Evolutionary conservation across 495 filamentous ascomycete genomes (phyloP), one percentile per base, ranked within the genome.

Genomic region (Jackrogersella minutella): DNA sequence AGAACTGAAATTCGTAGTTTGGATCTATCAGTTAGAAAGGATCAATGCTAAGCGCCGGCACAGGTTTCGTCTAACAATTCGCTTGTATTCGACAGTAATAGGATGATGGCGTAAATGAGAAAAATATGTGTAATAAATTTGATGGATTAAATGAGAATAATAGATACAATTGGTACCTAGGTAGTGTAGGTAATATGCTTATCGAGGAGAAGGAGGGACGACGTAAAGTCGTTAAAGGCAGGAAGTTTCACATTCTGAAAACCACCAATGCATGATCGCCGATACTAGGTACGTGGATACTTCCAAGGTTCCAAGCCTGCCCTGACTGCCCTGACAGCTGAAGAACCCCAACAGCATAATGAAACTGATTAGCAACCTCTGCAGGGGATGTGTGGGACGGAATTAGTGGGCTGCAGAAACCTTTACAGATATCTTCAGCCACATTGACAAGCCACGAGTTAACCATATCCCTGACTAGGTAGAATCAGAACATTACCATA

Each of bases 201-300:
- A 39, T 67, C 58, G 17, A 46, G 36, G 57, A 56, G 57, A 30
- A 43, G 51, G 46, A 47, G 43, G 8, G 56, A 50, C 34, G 40
- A 54, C 31, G 54, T 50, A 61, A 56, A 66, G 37, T 49, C 24
- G 51, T 57, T 24, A 44, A 50, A 30, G 64, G 49, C 19, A 50
- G 17, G 44, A n/a, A 54, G 65, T 62, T 68, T 68, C 65, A 68
- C 28, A 62, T 47, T 47, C 54, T 47, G 44, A 36, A 56, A 50
- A 52, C n/a, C 41, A 46, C 44, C 61, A 64, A 63, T 50, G 54
- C 46, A 24, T 26, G 34, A 37, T 49, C 30, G 28, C 31, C 50
- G 64, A 43, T 62, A 57, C 34, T n/a, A n/a, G n/a, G n/a, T n/a
- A n/a, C n/a, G n/a, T n/a, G n/a, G n/a, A n/a, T n/a, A n/a, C n/a